phyloP scores from a whole-genome alignment of 371 early-diverging fungal species.

The Apophysomyces variabilis region DNA sequence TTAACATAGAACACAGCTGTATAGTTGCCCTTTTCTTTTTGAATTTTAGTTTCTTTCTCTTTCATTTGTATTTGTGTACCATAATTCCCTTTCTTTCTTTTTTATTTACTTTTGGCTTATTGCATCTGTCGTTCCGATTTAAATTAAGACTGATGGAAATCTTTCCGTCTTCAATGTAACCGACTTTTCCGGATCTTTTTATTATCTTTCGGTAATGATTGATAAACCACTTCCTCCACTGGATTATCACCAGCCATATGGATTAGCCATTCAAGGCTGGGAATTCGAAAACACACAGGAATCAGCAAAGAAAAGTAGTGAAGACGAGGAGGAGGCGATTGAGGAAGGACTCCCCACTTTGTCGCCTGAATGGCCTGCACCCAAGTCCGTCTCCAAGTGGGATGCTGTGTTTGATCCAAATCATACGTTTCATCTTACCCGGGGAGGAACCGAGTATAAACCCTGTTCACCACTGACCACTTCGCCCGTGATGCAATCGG shows the following conservation, averaged over 20 bases:
- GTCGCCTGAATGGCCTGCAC: background rate
- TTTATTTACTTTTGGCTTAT: background rate
- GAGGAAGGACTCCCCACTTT: background rate
- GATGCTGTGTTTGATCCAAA: conserved; percentile 5
- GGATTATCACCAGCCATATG: background rate
- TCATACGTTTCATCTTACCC: background rate
- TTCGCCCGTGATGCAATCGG: background rate
- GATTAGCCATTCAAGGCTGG: background rate
- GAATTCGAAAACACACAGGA: background rate
- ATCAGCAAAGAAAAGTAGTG: background rate
- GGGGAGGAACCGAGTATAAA: background rate
- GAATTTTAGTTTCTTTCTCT: background rate
- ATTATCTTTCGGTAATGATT: background rate
- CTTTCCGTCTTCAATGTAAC: conserved; percentile 9
- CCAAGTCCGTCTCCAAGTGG: background rate
- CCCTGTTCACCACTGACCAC: background rate
- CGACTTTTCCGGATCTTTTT: background rate
- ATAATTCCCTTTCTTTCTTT: background rate
- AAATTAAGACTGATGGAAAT: background rate
- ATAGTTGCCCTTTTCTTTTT: background rate
- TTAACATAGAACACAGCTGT: background rate
- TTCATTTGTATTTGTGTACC: background rate
- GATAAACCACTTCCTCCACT: background rate
- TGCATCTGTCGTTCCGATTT: background rate
- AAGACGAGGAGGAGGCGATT: background rate